Base-by-base conservation (phyloP, 1,139 yeast genomes). In the Candida freyschussii region DNA sequence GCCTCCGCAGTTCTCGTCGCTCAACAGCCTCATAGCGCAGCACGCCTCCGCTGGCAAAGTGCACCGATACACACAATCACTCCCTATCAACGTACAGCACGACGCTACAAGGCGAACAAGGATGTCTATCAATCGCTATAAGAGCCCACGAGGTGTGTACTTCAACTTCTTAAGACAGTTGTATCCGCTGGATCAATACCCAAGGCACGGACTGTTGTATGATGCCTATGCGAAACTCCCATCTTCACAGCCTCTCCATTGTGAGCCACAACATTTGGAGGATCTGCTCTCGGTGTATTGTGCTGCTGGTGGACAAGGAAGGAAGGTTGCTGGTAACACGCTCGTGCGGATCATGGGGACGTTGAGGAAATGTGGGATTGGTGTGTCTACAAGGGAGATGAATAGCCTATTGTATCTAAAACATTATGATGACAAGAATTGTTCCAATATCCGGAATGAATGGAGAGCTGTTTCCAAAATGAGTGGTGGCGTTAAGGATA, bases 171-270 rank as follows among this genome's bases (percentile, higher is more conserved):
- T 67, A 11, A 47, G 55, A 27, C 49, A 50, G n/a, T 42, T 69
- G 20, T 68, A 67, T 39, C 71, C 72, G 1, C 22, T 44, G 18
- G 41, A 40, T 7, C 19, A 37, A 13, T 39, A 39, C 39, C 47
- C 63, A 17, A 50, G 58, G 40, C 66, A 62, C 35, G 37, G 47
- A 14, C 37, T 42, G 19, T 47, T 68, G 7, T 65, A 44, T 39
- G 48, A 52, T 17, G 50, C 60, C n/a, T 70, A 65, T 43, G 41
- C 53, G 16, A 51, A 55, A 7, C 46, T 68, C 9, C 71, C 72
- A 1, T 32, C 42, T 4, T 65, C 68, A 7, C 58, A 55, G 14
- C 63, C 67, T 5, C 44, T 54, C 5, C 57, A 59, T 33, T 48
- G 69, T 29, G 39, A 50, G 5, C 56, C 62, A 5, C 41, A 48